These are phyloP conservation scores for Papilionanthe hybrid DNA, from an alignment of 116 monocot genomes.

Conservation along the genomic window DNA sequence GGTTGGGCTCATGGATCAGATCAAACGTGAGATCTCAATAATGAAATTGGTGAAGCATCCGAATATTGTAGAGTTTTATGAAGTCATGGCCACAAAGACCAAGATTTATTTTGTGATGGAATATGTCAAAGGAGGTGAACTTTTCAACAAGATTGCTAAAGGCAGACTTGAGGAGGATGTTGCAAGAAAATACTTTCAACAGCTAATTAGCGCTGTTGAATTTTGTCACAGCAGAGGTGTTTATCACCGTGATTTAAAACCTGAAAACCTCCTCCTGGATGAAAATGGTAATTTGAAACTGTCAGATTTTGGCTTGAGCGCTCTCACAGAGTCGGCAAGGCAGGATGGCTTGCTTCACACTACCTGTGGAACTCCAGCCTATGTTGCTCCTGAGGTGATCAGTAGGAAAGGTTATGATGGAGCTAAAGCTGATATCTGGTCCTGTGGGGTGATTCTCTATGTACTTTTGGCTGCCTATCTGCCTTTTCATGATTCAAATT, in stretches of 20 bases:
- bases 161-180: too few relatives aligned
- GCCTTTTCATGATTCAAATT: constrained; percentile 39
- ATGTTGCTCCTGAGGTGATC: constrained; percentile 51
- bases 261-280: constrained; percentile 39
- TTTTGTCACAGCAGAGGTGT: too few relatives aligned
- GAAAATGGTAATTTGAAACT: constrained; percentile 35
- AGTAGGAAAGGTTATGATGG: constrained; percentile 45
- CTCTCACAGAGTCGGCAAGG: constrained; percentile 37
- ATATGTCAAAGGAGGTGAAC: constrained; percentile 42
- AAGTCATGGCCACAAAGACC: constrained; percentile 42
- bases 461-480: constrained; percentile 40
- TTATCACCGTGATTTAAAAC: constrained; percentile 44
- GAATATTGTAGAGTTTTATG: constrained; percentile 35
- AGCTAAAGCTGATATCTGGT: constrained; percentile 50
- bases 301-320: constrained; percentile 49
- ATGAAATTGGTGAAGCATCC: constrained; percentile 46
- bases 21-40: constrained; percentile 42
- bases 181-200: too few relatives aligned
- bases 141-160: constrained; percentile 33
- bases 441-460: constrained; percentile 50
- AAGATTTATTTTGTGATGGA: constrained; percentile 49
- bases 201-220: too few relatives aligned
- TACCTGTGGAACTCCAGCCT: constrained; percentile 42
- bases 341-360: constrained; percentile 53
- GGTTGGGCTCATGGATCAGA: constrained; percentile 45